These are phyloP conservation scores for Chondrus crispus DNA, from an alignment of 23 red algal genomes.

Conservation along the genomic window DNA sequence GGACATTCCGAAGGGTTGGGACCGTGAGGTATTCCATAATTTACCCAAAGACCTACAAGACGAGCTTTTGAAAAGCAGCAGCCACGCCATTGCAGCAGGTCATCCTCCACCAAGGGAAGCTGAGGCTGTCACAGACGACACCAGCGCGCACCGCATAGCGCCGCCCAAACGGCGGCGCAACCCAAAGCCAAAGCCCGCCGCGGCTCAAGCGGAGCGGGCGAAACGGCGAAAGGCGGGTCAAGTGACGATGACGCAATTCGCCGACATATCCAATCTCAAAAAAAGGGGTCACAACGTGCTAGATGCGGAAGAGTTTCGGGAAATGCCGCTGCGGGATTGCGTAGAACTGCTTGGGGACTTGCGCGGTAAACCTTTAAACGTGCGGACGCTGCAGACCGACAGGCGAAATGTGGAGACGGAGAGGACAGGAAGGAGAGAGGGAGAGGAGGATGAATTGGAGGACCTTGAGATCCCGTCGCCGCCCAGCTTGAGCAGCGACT, in stretches of 20 bases:
- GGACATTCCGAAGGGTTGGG: background rate
- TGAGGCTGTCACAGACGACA: background rate
- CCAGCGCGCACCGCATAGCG: background rate
- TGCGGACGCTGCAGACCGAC: background rate
- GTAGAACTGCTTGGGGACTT: slow-evolving; percentile 47
- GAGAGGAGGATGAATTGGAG: background rate
- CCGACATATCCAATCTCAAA: slow-evolving; percentile 22
- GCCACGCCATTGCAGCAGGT: background rate
- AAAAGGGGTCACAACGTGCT: slow-evolving; percentile 47
- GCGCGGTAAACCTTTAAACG: background rate
- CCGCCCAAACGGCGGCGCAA: background rate
- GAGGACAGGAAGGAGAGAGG: background rate
- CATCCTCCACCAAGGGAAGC: background rate
- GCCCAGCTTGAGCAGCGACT: slow-evolving; percentile 50
- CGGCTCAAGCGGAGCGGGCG: background rate
- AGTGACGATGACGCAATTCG: slow-evolving; percentile 69
- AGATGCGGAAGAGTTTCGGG: slow-evolving; percentile 51
- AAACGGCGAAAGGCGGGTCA: slow-evolving; percentile 17
- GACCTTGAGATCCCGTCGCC: slow-evolving; percentile 58
- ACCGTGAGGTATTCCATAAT: background rate
- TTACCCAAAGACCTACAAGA: background rate
- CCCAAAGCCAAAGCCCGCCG: background rate
- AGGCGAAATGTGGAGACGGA: background rate
- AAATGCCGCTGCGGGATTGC: slow-evolving; percentile 17
- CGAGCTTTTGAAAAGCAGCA: background rate